A percentile compares a stretch with the other conserved stretches of the same genome.
Conservation (phyloP, 805 yeast species). For the Hanseniaspora lindneri region DNA sequence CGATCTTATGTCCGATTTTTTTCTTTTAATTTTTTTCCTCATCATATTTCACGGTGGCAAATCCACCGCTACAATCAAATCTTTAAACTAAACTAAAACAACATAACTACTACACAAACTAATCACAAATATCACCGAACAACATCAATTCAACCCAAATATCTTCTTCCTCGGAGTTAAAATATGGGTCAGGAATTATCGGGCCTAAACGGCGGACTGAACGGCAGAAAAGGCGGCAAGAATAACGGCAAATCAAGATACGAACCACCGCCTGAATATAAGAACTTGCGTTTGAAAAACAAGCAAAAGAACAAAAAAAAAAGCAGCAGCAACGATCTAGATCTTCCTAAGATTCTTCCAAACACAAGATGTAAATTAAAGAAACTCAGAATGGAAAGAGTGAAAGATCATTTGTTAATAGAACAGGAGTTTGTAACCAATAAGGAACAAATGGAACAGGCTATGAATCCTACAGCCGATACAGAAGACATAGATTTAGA, state of each 20-base stretch:
- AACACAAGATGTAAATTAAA: slow-evolving; percentile 88
- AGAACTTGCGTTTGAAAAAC: slow-evolving; percentile 52
- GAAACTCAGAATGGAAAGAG: slow-evolving; percentile 82
- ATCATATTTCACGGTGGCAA: no score
- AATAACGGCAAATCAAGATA: slow-evolving; percentile 87
- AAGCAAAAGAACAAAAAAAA: slow-evolving; percentile 69
- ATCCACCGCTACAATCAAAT: no score
- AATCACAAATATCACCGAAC: no score
- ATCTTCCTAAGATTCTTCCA: slow-evolving; percentile 84
- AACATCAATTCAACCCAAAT: no score
- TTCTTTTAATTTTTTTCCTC: no score
- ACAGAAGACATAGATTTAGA: slow-evolving; percentile 9
- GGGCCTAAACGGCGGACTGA: slow-evolving; percentile 27
- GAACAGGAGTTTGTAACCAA: slow-evolving; percentile 95
- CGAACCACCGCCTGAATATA: slow-evolving; percentile 95
- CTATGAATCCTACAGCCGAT: background rate
- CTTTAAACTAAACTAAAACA: no score
- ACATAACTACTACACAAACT: no score
- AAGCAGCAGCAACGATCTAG: slow-evolving; percentile 65
- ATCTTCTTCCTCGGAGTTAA: no score
- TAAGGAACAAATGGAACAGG: slow-evolving; percentile 58
- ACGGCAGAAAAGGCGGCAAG: slow-evolving; percentile 41
- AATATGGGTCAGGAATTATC: slow-evolving; percentile 32
- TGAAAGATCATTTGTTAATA: slow-evolving; percentile 84
- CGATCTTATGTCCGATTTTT: no score